Base-by-base conservation (phyloP, 1,284 basidiomycete genomes). In the Termitomyces sp. region DNA sequence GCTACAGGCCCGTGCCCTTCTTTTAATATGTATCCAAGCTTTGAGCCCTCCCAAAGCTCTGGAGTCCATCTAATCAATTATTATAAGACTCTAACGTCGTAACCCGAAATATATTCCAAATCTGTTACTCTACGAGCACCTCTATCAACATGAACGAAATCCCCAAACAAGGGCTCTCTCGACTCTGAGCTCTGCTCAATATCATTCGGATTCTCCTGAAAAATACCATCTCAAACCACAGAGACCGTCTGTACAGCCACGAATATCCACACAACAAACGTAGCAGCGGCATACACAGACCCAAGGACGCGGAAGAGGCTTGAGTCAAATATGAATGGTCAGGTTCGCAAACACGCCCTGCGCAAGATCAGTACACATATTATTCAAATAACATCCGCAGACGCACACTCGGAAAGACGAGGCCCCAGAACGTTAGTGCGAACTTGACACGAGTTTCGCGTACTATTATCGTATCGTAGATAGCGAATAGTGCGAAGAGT, bases 301-400 rank as follows among this genome's bases (percentile, higher is more conserved):
- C 82, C 85, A 56, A 79, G 75, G 12, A 82, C 72, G 48, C 71
- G 76, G 65, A 82, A 77, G 66, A 84, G 81, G 2, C 65, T 63
- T 0, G 76, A 76, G 31, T 84, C 75, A 53, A 89, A 76, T 21
- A 19, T 71, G 69, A 15, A 84, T 77, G 0, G 85, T 85, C 2
- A 85, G 73, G 36, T 83, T 83, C 1, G 84, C 81, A 54, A 84
- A 88, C 0, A 86, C 84, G 21, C 83, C 77, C 81, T 82, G 39
- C n/a, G 50, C 9, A 9, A 3, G 15, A 15, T 21, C 15, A 21
- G 33, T n/a, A 15, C 15, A 24, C 5, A 24, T 5, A 42, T 50
- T 5, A 13, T 10, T 15, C 33, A 24, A 24, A 5, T 24, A 24
- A 24, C 0, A 30, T 50, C 34, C 56, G 52, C 58, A 43, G 24